Conservation (phyloP, 164 flowering plant species). For the Buxus sempervirens region DNA sequence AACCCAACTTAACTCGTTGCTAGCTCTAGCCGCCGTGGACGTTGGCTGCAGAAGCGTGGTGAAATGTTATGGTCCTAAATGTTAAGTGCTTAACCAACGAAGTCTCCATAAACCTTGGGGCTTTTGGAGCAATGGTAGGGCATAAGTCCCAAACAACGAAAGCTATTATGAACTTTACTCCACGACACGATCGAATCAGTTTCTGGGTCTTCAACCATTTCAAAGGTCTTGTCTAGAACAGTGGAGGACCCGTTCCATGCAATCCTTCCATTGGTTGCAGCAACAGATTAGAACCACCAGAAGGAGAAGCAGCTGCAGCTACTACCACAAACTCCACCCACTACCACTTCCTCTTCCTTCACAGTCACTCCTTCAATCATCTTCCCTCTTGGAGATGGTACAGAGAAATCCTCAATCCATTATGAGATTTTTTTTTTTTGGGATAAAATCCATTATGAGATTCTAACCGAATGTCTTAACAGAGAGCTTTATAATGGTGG, state of each 20-base stretch:
- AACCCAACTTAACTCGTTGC: too few relatives aligned
- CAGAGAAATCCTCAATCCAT: neutral
- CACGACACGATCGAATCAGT: constrained; percentile 63
- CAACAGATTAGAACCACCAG: neutral
- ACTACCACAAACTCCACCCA: constrained; percentile 3
- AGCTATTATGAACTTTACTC: constrained; percentile 42
- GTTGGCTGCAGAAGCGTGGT: too few relatives aligned
- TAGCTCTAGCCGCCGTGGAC: too few relatives aligned
- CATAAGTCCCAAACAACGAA: constrained; percentile 75
- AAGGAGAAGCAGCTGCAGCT: too few relatives aligned
- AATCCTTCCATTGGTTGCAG: constrained; percentile 50
- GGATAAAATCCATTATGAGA: too few relatives aligned
- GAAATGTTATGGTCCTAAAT: too few relatives aligned
- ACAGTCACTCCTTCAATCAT: constrained; percentile 9
- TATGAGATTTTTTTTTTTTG: too few relatives aligned
- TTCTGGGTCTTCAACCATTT: constrained; percentile 65
- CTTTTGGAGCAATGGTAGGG: too few relatives aligned
- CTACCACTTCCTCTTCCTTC: constrained; percentile 8
- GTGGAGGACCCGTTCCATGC: constrained; percentile 57
- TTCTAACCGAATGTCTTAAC: too few relatives aligned
- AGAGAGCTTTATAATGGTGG: too few relatives aligned
- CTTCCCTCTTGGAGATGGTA: neutral
- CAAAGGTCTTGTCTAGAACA: constrained; percentile 69
- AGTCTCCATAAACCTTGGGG: too few relatives aligned
- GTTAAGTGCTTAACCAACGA: too few relatives aligned